Conservation (phyloP, 176 grass and related monocot genomes). For the Rhynchospora tenuis region DNA sequence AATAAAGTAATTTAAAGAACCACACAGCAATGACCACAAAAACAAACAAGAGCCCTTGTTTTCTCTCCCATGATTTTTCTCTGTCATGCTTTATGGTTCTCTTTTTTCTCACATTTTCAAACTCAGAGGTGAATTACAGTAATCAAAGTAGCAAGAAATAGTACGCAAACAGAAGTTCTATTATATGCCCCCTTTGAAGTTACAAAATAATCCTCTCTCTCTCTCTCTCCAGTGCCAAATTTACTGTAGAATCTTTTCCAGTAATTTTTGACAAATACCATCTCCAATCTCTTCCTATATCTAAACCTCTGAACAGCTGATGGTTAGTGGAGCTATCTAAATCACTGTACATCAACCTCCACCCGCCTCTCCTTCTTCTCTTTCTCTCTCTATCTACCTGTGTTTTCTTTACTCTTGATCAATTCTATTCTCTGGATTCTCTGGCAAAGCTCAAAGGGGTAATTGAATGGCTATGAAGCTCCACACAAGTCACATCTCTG, state of each 20-base stretch:
- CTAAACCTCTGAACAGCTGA: neutral
- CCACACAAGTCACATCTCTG: conserved; percentile 19
- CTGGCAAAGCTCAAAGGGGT: neutral
- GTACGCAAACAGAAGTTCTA: neutral
- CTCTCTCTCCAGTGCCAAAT: neutral
- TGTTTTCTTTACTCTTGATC: neutral
- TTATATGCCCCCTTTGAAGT: neutral
- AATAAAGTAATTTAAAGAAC: neutral
- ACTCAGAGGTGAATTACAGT: neutral
- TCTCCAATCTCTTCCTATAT: conserved; percentile 14
- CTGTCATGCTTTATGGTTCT: neutral
- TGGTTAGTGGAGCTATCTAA: conserved; percentile 2
- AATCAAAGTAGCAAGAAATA: neutral
- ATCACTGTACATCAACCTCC: conserved; percentile 18
- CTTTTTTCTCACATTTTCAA: neutral
- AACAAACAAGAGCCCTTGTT: neutral
- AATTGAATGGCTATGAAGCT: conserved; percentile 12
- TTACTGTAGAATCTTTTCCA: conserved; percentile 13
- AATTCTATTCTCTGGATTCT: neutral
- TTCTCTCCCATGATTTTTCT: neutral
- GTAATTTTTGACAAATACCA: neutral
- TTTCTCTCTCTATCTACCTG: conserved; percentile 1
- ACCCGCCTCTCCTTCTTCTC: neutral
- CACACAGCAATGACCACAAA: neutral
- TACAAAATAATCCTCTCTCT: neutral